These are phyloP conservation scores for Pueraria montana DNA, from an alignment of 306 rosid genomes.

Conservation along the genomic window DNA sequence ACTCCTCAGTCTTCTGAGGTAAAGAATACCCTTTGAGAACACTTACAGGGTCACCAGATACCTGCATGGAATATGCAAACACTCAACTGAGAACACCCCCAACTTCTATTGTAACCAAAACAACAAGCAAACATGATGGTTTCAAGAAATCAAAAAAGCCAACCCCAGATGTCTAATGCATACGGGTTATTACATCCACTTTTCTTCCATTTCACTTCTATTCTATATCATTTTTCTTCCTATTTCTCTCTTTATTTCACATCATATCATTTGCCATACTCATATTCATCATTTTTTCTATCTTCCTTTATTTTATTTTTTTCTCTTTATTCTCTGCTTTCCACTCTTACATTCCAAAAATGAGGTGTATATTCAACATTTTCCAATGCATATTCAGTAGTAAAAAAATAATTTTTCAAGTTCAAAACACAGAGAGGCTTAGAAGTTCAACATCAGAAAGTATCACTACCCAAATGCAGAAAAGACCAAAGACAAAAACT, in stretches of 20 bases:
- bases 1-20: constrained; percentile 68
- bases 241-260: too few relatives aligned
- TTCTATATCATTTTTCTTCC: too few relatives aligned
- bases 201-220: too few relatives aligned
- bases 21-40: constrained; percentile 78
- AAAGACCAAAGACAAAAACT: constrained; percentile 18
- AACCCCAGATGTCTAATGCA: neutral
- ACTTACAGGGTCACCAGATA: constrained; percentile 55
- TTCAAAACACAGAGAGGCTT: neutral
- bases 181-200: too few relatives aligned
- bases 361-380: too few relatives aligned
- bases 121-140: neutral
- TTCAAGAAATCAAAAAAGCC: constrained; percentile 7
- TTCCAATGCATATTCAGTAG: neutral
- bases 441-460: constrained; percentile 1
- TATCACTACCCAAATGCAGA: constrained; percentile 16
- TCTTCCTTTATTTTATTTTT: too few relatives aligned
- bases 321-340: too few relatives aligned
- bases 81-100: constrained; percentile 14
- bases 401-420: neutral
- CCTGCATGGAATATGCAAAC: constrained; percentile 55
- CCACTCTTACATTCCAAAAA: too few relatives aligned
- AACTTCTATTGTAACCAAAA: constrained; percentile 21
- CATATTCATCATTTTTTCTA: too few relatives aligned
- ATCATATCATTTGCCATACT: too few relatives aligned